Percentiles rank a stretch among this genome's conserved stretches.
Conservation (phyloP, 2,329 filamentous ascomycete species). For the Fusarium tjaetaba region DNA sequence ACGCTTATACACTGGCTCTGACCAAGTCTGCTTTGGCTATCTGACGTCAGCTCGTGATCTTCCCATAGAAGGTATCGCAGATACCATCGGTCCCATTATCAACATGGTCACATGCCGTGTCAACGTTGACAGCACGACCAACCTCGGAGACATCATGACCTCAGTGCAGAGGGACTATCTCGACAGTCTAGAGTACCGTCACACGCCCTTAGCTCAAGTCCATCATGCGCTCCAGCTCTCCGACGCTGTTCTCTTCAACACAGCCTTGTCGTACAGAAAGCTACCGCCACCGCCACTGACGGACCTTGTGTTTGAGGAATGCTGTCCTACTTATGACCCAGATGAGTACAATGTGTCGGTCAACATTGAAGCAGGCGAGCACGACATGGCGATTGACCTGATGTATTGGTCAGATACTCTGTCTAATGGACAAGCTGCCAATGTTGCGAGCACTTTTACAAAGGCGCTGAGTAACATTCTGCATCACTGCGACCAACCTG, state of each 20-base stretch:
- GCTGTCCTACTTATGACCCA: conserved; percentile 37
- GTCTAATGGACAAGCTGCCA: conserved; percentile 29
- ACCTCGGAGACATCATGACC: background rate
- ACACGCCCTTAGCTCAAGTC: conserved; percentile 26
- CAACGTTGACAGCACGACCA: conserved; percentile 37
- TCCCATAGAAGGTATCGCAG: conserved; percentile 56
- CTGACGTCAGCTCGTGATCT: conserved; percentile 63
- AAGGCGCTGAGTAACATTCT: conserved; percentile 34
- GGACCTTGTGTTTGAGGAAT: conserved; percentile 35
- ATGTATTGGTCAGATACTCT: conserved; percentile 39
- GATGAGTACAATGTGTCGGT: conserved; percentile 38
- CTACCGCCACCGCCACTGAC: conserved; percentile 13
- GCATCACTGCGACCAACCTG: background rate
- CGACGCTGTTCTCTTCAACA: conserved; percentile 37
- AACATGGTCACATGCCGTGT: conserved; percentile 66
- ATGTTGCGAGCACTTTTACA: conserved; percentile 31
- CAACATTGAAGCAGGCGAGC: conserved; percentile 34
- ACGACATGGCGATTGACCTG: conserved; percentile 33
- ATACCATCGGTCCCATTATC: conserved; percentile 63
- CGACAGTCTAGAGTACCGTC: conserved; percentile 24
- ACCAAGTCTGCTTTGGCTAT: conserved; percentile 64
- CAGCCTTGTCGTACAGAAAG: conserved; percentile 39
- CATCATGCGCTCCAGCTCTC: conserved; percentile 38
- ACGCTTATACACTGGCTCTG: conserved; percentile 53
- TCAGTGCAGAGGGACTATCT: conserved; percentile 26